phyloP scores from a whole-genome alignment of 2,329 filamentous ascomycete genomes.

The Scedosporium boydii region DNA sequence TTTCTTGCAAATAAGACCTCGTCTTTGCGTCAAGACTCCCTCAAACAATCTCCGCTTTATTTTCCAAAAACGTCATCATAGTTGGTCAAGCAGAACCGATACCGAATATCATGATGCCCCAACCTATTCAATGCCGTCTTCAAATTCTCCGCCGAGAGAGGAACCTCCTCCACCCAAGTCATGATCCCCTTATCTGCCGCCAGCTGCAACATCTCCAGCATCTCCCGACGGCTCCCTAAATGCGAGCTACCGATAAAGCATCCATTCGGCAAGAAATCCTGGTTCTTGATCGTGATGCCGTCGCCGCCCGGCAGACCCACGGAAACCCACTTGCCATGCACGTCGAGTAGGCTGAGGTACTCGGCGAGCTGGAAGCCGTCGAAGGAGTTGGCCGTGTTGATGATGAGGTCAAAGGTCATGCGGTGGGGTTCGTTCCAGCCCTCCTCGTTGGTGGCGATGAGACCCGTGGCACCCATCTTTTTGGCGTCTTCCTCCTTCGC shows the following conservation, averaged over 20 bases:
- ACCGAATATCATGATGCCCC: conserved; percentile 60
- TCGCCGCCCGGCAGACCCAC: conserved; percentile 73
- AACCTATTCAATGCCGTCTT: conserved; percentile 60
- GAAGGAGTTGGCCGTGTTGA: conserved; percentile 62
- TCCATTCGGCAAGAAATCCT: conserved; percentile 68
- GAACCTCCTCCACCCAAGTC: conserved; percentile 64
- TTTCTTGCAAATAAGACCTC: not conserved
- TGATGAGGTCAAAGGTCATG: conserved; percentile 59
- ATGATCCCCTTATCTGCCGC: conserved; percentile 60
- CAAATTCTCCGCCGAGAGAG: conserved; percentile 63
- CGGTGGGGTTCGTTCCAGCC: conserved; percentile 40
- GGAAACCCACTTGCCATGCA: conserved; percentile 71
- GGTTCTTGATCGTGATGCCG: conserved; percentile 60
- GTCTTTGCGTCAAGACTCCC: not conserved
- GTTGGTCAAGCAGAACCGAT: conserved; percentile 65
- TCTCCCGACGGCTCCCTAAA: conserved; percentile 60
- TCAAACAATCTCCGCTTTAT: not conserved
- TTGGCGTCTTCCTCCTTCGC: conserved; percentile 45
- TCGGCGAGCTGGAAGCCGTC: conserved; percentile 57
- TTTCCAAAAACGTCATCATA: conserved; percentile 59
- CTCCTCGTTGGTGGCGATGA: conserved; percentile 44
- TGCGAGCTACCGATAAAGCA: conserved; percentile 63
- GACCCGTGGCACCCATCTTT: conserved; percentile 46
- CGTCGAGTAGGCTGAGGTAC: conserved; percentile 72
- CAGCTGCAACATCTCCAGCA: conserved; percentile 61